A percentile compares a stretch with the other conserved stretches of the same genome.
Conservation (phyloP, 2,329 filamentous ascomycete genomes). For the Cercospora nicotianae region DNA sequence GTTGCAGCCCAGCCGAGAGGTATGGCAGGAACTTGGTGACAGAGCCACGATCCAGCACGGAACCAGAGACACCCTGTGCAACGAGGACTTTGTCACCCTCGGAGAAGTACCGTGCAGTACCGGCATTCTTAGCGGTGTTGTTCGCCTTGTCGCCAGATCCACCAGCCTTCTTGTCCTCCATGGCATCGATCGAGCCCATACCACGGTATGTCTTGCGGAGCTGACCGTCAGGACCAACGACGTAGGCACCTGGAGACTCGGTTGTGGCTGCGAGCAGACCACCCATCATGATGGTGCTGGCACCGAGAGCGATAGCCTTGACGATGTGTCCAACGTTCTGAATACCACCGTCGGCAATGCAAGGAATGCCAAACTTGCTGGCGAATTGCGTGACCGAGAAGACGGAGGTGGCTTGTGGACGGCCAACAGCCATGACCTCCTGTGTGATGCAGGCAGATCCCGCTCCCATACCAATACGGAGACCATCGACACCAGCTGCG, state of each 20-base stretch:
- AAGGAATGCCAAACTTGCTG: slow-evolving; percentile 89
- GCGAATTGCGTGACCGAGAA: slow-evolving; percentile 88
- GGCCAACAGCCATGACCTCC: slow-evolving; percentile 98
- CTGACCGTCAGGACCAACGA: slow-evolving; percentile 93
- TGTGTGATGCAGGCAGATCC: slow-evolving; percentile 98
- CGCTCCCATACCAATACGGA: slow-evolving; percentile 98
- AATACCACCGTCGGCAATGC: slow-evolving; percentile 95
- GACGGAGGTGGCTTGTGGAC: slow-evolving; percentile 91
- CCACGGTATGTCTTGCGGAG: slow-evolving; percentile 98
- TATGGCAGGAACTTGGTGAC: slow-evolving; percentile 95
- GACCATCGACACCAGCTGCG: slow-evolving; percentile 88
- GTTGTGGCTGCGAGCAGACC: slow-evolving; percentile 95
- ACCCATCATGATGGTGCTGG: slow-evolving; percentile 98
- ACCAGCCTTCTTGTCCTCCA: slow-evolving; percentile 99
- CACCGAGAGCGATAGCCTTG: slow-evolving; percentile 92
- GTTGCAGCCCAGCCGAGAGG: slow-evolving; percentile 90
- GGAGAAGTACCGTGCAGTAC: slow-evolving; percentile 96
- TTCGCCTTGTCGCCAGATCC: slow-evolving; percentile 67
- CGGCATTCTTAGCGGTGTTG: slow-evolving; percentile 96
- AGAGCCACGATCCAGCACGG: slow-evolving; percentile 77
- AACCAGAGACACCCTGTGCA: slow-evolving; percentile 91
- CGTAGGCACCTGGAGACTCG: slow-evolving; percentile 94
- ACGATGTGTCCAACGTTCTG: slow-evolving; percentile 99
- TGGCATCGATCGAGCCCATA: slow-evolving; percentile 98
- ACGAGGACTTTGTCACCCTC: slow-evolving; percentile 94